A percentile compares a stretch with the other conserved stretches of the same genome.
Evolutionary conservation across 1,139 yeast species (phyloP).

Genomic region (Lodderomyces metapsilosis): DNA sequence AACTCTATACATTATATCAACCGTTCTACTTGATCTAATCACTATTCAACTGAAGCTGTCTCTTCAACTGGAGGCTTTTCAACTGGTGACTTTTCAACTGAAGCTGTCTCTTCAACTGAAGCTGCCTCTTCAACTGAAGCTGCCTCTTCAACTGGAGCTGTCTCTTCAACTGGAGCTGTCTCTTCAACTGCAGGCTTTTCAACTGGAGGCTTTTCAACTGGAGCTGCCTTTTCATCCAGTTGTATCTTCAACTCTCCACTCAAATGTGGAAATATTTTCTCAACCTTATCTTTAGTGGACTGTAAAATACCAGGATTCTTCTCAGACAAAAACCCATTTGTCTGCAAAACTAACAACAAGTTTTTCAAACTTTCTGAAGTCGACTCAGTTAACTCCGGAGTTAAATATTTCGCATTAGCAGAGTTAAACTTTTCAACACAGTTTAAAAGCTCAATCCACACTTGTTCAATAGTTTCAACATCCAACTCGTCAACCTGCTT

Average conservation of each 20-base stretch:
- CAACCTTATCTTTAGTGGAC: slow-evolving; percentile 44
- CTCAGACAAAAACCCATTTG: slow-evolving; percentile 23
- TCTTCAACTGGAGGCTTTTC: too few species aligned
- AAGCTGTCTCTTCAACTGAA: too few species aligned
- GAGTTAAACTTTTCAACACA: slow-evolving; percentile 29
- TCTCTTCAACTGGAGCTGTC: too few species aligned
- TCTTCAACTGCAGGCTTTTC: too few species aligned
- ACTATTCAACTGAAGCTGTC: too few species aligned
- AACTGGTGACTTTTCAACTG: too few species aligned
- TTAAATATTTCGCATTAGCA: slow-evolving; percentile 25
- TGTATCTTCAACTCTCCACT: slow-evolving; percentile 22
- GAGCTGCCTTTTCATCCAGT: not conserved
- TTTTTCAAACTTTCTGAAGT: slow-evolving; percentile 66
- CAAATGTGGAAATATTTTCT: slow-evolving; percentile 45
- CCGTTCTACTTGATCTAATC: too few species aligned
- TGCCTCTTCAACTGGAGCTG: too few species aligned
- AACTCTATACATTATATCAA: too few species aligned
- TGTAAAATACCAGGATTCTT: slow-evolving; percentile 29
- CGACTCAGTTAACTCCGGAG: slow-evolving; percentile 50
- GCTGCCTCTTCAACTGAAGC: too few species aligned
- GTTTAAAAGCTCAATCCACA: slow-evolving; percentile 40
- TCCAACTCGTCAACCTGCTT: slow-evolving; percentile 37
- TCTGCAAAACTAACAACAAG: slow-evolving; percentile 41
- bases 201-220: too few species aligned
- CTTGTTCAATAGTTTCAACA: slow-evolving; percentile 22